Evolutionary conservation across 2,329 filamentous ascomycete genomes (phyloP).

Genomic region (Colletotrichum chrysophilum): DNA sequence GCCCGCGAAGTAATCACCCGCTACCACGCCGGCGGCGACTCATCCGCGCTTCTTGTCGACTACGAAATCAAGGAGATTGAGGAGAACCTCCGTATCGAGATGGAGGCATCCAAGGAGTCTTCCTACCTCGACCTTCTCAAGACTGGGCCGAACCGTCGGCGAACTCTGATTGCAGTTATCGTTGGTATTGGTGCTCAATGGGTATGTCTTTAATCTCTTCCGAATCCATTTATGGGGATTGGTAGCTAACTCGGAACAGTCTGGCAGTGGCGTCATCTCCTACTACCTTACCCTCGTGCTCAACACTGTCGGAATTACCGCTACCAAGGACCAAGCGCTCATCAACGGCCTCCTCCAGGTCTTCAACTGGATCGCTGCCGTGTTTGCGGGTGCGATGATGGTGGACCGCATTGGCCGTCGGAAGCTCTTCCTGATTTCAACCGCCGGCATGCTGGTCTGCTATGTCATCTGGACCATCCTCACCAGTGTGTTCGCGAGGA

Average conservation of each 20-base stretch:
- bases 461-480: conserved; percentile 30
- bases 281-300: conserved; percentile 43
- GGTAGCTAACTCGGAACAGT: neutral
- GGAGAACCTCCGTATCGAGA: conserved; percentile 48
- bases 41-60: conserved; percentile 26
- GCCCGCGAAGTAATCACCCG: conserved; percentile 57
- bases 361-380: conserved; percentile 13
- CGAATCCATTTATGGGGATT: rapidly evolving
- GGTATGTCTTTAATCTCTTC: neutral
- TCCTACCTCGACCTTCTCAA: conserved; percentile 33
- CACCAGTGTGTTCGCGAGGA: neutral
- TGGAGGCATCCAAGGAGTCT: conserved; percentile 45
- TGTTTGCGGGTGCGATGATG: conserved; percentile 39
- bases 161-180: conserved; percentile 27
- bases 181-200: conserved; percentile 32
- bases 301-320: conserved; percentile 31
- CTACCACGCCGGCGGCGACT: conserved; percentile 57
- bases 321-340: conserved; percentile 38
- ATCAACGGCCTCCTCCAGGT: conserved; percentile 39
- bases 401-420: conserved; percentile 44
- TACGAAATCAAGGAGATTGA: conserved; percentile 50
- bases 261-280: conserved; percentile 35
- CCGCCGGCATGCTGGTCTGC: conserved; percentile 27
- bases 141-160: conserved; percentile 30
- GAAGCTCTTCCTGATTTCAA: conserved; percentile 49